Evolutionary conservation across 2,329 filamentous ascomycete species (phyloP), one percentile per base, ranked within the genome.

Genomic region (Blumeria hordei): DNA sequence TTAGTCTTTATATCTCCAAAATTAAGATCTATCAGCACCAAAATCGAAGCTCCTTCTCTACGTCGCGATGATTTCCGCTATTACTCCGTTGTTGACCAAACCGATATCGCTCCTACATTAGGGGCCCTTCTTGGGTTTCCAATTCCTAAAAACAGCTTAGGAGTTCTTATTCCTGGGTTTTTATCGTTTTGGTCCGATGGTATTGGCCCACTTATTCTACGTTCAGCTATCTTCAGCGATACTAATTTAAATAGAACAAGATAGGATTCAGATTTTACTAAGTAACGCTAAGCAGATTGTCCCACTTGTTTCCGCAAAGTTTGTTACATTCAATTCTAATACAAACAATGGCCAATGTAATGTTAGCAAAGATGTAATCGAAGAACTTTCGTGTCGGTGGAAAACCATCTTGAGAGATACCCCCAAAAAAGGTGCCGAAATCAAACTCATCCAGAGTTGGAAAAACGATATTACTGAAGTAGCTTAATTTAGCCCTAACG

Each of bases 1-100:
- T 70, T 98, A 9, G 76, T 95, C 18, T 96, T 98, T 66, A 77
- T 94, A 59, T 92, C 88, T 2, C 88, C 90, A 0, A 92, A 87
- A 63, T 72, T 94, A 45, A 77, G 75, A 62, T 64, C 69, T 0
- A 69, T 88, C 6, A 72, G 73, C 3, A 60, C 65, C 1, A 61
- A 55, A 39, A 51, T 67, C 3, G 56, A 66, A 37, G 69, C 71
- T 41, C 88, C 88, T 0, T 69, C 76, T 3, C 67, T 72, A 11
- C 75, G 78, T 6, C 71, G 71, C 39, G 74, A 79, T 16, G 81
- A 92, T 58, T 94, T 94, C 60, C 77, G 84, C 57, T 96, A 85
- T 65, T 96, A 96, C 66, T 74, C 72, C 35, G 78, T 72, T 55
- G 78, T 96, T n/a, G 85, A 96, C 64, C 92, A 98, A 69, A 94